A percentile compares a stretch with the other conserved stretches of the same genome.
Evolutionary conservation across 140 eudicot species (phyloP).

Genomic region (Flaveria floridana): DNA sequence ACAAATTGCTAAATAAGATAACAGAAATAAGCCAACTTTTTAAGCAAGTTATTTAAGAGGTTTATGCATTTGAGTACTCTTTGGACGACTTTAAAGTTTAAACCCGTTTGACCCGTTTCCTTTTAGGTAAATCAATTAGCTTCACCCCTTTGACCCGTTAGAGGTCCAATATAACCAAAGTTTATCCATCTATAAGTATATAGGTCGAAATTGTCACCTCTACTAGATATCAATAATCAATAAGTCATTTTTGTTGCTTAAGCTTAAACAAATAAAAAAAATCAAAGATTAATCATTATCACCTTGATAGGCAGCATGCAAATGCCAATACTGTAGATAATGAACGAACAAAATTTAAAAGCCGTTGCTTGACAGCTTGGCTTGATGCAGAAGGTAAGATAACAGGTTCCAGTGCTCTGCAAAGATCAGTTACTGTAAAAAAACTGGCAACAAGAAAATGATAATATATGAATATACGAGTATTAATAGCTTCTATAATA

Average conservation of each 20-base stretch:
- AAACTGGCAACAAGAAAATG: conserved; percentile 5
- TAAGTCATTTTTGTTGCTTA: not conserved
- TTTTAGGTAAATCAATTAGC: not conserved
- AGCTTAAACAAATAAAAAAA: not conserved
- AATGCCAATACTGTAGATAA: conserved; percentile 76
- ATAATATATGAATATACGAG: conserved; percentile 8
- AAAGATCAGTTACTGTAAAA: conserved; percentile 25
- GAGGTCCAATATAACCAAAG: not conserved
- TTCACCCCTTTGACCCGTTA: not conserved
- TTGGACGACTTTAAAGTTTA: not conserved
- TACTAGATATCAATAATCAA: conserved; percentile 9
- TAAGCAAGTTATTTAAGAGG: not conserved
- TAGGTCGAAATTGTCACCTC: not conserved
- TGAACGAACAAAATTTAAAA: conserved; percentile 67
- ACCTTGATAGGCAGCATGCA: conserved; percentile 76
- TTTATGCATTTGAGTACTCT: not conserved
- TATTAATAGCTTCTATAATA: conserved; percentile 9
- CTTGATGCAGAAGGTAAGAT: conserved; percentile 71
- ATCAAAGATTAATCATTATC: conserved; percentile 21
- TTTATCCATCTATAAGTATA: not conserved
- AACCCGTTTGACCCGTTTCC: not conserved
- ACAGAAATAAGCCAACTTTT: not conserved
- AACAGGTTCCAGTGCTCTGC: conserved; percentile 70
- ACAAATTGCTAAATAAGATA: not conserved
- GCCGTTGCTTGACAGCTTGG: conserved; percentile 80